Conservation (phyloP, 1,284 basidiomycete species). For the Earliella scabrosa region DNA sequence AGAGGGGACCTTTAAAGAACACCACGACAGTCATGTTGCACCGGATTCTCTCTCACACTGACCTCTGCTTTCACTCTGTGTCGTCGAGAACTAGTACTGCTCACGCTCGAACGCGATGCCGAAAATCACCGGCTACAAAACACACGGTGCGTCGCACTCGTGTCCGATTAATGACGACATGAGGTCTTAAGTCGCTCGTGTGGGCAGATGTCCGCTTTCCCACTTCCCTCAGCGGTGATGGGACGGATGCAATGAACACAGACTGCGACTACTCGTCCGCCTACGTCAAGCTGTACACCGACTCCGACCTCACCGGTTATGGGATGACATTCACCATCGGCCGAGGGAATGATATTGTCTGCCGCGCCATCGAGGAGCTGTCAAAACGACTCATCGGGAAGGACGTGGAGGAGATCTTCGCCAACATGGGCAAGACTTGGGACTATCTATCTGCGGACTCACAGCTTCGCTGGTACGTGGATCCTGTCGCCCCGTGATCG, state of each 20-base stretch:
- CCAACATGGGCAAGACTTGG: conserved; percentile 88
- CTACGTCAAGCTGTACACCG: conserved; percentile 82
- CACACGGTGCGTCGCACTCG: conserved; percentile 46
- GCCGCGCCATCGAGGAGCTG: conserved; percentile 79
- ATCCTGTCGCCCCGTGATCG: conserved; percentile 10
- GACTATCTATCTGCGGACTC: conserved; percentile 83
- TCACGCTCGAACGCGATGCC: conserved; percentile 32
- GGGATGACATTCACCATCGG: conserved; percentile 99
- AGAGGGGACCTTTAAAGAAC: conserved; percentile 3
- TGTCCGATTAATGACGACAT: background rate
- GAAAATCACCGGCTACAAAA: conserved; percentile 57
- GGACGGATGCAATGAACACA: conserved; percentile 93
- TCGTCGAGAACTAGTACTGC: background rate
- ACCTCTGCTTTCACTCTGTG: background rate
- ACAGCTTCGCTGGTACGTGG: conserved; percentile 82
- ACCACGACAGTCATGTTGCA: conserved; percentile 7
- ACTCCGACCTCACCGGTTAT: conserved; percentile 76
- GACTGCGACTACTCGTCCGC: conserved; percentile 96
- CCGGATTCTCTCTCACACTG: conserved; percentile 1
- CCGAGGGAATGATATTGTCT: conserved; percentile 93
- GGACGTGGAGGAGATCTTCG: conserved; percentile 82
- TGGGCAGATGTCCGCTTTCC: conserved; percentile 80
- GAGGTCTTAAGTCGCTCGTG: background rate
- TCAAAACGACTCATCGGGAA: conserved; percentile 85
- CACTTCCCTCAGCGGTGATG: conserved; percentile 84